Base-by-base conservation (phyloP, 495 filamentous ascomycete genomes). In the Penicillium silybi region DNA sequence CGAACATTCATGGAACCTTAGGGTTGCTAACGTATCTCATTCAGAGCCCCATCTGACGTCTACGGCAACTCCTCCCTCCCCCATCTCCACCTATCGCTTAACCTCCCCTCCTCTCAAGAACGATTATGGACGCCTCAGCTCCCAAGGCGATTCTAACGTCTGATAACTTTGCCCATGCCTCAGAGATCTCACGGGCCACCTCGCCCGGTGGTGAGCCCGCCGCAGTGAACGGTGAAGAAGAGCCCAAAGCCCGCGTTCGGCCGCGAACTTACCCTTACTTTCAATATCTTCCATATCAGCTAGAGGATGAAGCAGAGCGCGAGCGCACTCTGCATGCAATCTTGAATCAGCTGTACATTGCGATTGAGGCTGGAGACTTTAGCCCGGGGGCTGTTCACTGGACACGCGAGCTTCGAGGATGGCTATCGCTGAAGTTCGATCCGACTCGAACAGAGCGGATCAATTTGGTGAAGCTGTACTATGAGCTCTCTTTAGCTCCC, bases 351-450 rank as follows among this genome's bases (percentile, higher is more conserved):
- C 85, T 99, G 22, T 97, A 95, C 64, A 86, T 96, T 62, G 79
- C 91, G 23, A 80, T 97, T 53, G 85, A 90, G 66, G 86, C 93
- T 15, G 90, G 95, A 29, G 95, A 99, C 67, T 97, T 97, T 69
- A 81, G 85, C 45, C 88, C 93, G 0, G 95, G 93, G 15, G 93
- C 93, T 11, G 78, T 95, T 18, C 92, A 97, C 70, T 99, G 95
- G 95, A 97, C 93, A 47, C 83, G 93, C 58, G 92, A 97, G 77
- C 84, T 99, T 18, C 81, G 90, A 63, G 90, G 87, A 71, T 99
- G 93, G 95, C 77, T 99, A 20, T 85, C 85, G 8, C 80, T 97
- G 63, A 99, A 99, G 73, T 99, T 97, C 64, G 95, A 97, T 71
- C 88, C 93, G 50, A 89, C 91, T 40, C 80, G 85, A 48, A 84